These are phyloP conservation scores for Saksenaea vasiformis DNA, from an alignment of 371 early-diverging fungal species.

Conservation along the genomic window DNA sequence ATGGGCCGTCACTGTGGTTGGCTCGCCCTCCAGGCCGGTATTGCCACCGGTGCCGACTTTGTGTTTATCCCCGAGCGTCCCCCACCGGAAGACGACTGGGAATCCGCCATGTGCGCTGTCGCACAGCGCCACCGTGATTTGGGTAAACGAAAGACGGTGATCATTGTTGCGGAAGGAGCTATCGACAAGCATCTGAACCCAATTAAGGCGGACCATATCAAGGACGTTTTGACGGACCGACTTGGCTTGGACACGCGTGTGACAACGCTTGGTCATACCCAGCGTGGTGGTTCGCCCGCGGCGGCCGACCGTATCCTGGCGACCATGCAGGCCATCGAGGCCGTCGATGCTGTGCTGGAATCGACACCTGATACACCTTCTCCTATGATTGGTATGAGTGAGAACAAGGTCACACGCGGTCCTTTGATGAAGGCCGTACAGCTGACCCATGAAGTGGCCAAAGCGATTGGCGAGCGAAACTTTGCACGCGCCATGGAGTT, in stretches of 20 bases:
- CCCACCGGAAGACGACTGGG: slow-evolving; percentile 86
- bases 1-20: slow-evolving; percentile 99
- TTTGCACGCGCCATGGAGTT: slow-evolving; percentile 90
- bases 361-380: slow-evolving; percentile 87
- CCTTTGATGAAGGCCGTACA: slow-evolving; percentile 94
- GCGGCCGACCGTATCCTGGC: slow-evolving; percentile 94
- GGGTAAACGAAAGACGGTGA: slow-evolving; percentile 90
- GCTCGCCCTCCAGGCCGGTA: slow-evolving; percentile 96
- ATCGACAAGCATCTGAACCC: slow-evolving; percentile 89
- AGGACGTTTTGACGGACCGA: slow-evolving; percentile 76
- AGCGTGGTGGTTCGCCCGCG: slow-evolving; percentile 97
- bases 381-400: slow-evolving; percentile 89
- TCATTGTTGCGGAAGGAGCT: slow-evolving; percentile 98
- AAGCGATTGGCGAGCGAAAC: slow-evolving; percentile 81
- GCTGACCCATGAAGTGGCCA: slow-evolving; percentile 87
- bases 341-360: slow-evolving; percentile 92
- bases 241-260: slow-evolving; percentile 93
- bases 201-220: slow-evolving; percentile 87
- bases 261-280: slow-evolving; percentile 97
- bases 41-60: slow-evolving; percentile 90
- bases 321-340: slow-evolving; percentile 94
- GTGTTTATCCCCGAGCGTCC: slow-evolving; percentile 98
- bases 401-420: slow-evolving; percentile 83
- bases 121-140: slow-evolving; percentile 72
- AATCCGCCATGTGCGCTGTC: slow-evolving; percentile 79